Evolutionary conservation across 805 yeast genomes (phyloP), one percentile per base, ranked within the genome.

Genomic region (Hanseniaspora guilliermondii): DNA sequence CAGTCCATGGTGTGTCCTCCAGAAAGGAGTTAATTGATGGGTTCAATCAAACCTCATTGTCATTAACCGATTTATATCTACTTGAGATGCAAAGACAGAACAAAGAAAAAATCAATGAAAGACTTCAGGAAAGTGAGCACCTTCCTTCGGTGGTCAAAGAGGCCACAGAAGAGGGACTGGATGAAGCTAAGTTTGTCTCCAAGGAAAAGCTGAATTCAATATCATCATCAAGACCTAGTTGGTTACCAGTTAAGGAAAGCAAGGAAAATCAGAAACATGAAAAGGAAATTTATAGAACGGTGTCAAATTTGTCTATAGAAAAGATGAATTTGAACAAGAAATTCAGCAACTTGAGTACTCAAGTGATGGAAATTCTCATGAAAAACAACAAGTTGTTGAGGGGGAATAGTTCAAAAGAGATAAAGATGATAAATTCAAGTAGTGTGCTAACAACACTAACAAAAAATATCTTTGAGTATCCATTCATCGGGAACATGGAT

Each of bases 191-290:
- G 48, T 66, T 84, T 36, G 75, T 83, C 1, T 82, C 87, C 0
- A 75, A 72, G 1, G 84, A 82, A 60, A 83, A 83, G 60, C 63
- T 80, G 37, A 73, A 72, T 24, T 65, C 68, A 11, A 65, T 82
- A 37, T 75, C 82, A 50, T 79, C 78, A 44, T 76, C 87, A 0
- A 72, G 89, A 59, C 89, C 89, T 3, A 75, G 79, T 49, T 80
- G 86, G 76, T 64, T 82, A 45, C 89, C 89, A 6, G 87, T 87
- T 6, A 83, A 83, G 63, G 69, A 72, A 39, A 61, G 68, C 3
- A 64, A 62, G 12, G 89, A 83, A 61, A 73, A 73, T 41, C 63
- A 68, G 35, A 71, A 71, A 55, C 89, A 83, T 61, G 80, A 79
- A 59, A 70, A 68, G 47, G 81, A 82, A 61, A 74, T 82, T 54